Conservation (phyloP, 2,329 filamentous ascomycete species). For the Exophiala sideris region DNA sequence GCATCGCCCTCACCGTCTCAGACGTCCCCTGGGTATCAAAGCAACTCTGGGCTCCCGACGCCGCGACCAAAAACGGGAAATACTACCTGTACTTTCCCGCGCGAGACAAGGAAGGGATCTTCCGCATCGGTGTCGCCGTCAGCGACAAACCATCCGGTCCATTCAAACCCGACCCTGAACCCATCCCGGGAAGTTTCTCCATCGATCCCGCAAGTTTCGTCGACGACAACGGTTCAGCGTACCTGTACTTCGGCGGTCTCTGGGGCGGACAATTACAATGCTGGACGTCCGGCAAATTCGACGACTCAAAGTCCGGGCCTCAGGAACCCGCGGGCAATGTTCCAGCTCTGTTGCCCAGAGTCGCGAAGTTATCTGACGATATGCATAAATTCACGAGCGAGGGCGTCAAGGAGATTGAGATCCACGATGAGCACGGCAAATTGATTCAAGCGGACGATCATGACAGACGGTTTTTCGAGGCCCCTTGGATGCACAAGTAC, state of each 20-base stretch:
- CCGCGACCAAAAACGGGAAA: constrained; percentile 56
- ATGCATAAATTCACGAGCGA: constrained; percentile 59
- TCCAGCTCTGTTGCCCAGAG: constrained; percentile 62
- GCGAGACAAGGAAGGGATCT: constrained; percentile 65
- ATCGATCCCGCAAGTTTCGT: constrained; percentile 76
- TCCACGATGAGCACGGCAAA: constrained; percentile 61
- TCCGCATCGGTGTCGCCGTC: constrained; percentile 71
- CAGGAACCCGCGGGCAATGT: constrained; percentile 60
- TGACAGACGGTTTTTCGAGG: constrained; percentile 74
- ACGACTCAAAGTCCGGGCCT: constrained; percentile 52
- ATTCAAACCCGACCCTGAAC: constrained; percentile 62
- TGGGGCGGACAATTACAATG: constrained; percentile 81
- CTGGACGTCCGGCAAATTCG: constrained; percentile 55
- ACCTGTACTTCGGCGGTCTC: constrained; percentile 73
- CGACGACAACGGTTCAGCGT: constrained; percentile 62
- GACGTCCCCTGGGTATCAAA: constrained; percentile 74
- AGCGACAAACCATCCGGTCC: constrained; percentile 64
- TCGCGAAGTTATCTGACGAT: constrained; percentile 60
- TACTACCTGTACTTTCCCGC: constrained; percentile 79
- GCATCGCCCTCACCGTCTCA: constrained; percentile 61
- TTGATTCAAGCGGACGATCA: constrained; percentile 66
- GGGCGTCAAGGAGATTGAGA: constrained; percentile 58
- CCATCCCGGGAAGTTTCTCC: constrained; percentile 67
- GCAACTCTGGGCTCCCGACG: constrained; percentile 79
- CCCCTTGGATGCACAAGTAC: constrained; percentile 75